These are phyloP conservation scores for Rutstroemia sp. DNA, from an alignment of 2,329 filamentous ascomycete species.

Conservation along the genomic window DNA sequence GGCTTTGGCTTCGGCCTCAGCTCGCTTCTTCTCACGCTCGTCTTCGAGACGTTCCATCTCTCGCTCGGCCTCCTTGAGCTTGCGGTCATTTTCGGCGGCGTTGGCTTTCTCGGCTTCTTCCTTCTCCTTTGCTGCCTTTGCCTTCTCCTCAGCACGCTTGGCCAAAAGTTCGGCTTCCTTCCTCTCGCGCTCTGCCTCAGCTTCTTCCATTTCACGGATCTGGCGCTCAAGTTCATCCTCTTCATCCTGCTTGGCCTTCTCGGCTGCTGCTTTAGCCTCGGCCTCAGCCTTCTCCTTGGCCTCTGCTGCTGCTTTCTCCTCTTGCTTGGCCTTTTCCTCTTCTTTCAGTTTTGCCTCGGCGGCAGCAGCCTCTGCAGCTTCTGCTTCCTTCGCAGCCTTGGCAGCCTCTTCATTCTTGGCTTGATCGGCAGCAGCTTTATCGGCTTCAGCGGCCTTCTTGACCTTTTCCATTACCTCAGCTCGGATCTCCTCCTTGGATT, in stretches of 20 bases:
- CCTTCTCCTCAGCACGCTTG: slow-evolving; percentile 29
- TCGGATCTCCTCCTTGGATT: slow-evolving; percentile 74
- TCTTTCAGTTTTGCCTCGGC: slow-evolving; percentile 30
- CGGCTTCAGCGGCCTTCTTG: slow-evolving; percentile 33
- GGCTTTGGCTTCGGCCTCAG: slow-evolving; percentile 37
- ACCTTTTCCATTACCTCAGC: slow-evolving; percentile 63
- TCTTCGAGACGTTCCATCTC: slow-evolving; percentile 69
- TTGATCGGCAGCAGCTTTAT: slow-evolving; percentile 26
- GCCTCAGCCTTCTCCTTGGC: slow-evolving; percentile 30
- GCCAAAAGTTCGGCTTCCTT: slow-evolving; percentile 29
- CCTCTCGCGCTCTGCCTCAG: slow-evolving; percentile 28
- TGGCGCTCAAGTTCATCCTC: slow-evolving; percentile 53
- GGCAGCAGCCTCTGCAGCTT: slow-evolving; percentile 14
- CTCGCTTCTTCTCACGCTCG: slow-evolving; percentile 54
- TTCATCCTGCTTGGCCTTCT: slow-evolving; percentile 33
- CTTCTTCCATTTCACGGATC: slow-evolving; percentile 49
- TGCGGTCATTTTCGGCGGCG: slow-evolving; percentile 52
- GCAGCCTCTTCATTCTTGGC: slow-evolving; percentile 29
- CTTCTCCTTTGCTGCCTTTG: slow-evolving; percentile 33
- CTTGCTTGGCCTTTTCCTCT: slow-evolving; percentile 29
- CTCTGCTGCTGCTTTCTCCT: slow-evolving; percentile 23
- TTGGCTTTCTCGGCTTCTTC: slow-evolving; percentile 41
- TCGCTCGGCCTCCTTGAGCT: slow-evolving; percentile 64
- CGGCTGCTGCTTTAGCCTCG: slow-evolving; percentile 27
- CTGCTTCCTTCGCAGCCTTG: slow-evolving; percentile 28